Conservation (phyloP, 2,329 filamentous ascomycete genomes). For the Botrytis byssoidea region DNA sequence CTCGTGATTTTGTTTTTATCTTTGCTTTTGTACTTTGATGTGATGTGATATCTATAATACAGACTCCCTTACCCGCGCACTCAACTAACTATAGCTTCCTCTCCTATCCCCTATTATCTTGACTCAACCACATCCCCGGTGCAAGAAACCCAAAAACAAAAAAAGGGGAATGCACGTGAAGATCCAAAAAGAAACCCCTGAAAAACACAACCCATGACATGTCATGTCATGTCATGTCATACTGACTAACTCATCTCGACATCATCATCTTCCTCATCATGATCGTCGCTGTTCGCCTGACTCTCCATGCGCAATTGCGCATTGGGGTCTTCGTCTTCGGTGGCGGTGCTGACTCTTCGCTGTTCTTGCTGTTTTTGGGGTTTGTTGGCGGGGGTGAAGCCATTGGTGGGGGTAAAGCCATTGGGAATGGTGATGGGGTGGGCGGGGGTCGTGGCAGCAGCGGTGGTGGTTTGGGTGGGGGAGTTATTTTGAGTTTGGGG, state of each 20-base stretch:
- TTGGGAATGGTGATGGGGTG: not conserved
- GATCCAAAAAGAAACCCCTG: not conserved
- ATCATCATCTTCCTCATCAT: conserved; percentile 27
- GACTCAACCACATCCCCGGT: not conserved
- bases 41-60: not conserved
- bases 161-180: not conserved
- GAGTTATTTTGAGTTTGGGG: not conserved
- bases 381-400: conserved; percentile 38
- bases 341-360: conserved; percentile 20
- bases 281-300: conserved; percentile 1
- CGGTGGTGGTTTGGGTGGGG: not conserved
- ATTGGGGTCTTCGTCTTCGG: conserved; percentile 35
- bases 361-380: conserved; percentile 35
- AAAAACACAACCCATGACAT: not conserved
- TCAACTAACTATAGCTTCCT: not conserved
- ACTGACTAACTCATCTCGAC: conserved; percentile 36
- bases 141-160: not conserved
- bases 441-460: not conserved
- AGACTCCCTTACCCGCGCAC: not conserved
- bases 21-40: not conserved
- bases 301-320: conserved; percentile 39
- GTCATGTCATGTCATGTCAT: not conserved
- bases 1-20: not conserved
- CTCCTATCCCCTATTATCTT: not conserved
- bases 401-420: conserved; percentile 24